Evolutionary conservation across 2,329 filamentous ascomycete genomes (phyloP), one percentile per base, ranked within the genome.

Genomic region (Monosporascus sp.): DNA sequence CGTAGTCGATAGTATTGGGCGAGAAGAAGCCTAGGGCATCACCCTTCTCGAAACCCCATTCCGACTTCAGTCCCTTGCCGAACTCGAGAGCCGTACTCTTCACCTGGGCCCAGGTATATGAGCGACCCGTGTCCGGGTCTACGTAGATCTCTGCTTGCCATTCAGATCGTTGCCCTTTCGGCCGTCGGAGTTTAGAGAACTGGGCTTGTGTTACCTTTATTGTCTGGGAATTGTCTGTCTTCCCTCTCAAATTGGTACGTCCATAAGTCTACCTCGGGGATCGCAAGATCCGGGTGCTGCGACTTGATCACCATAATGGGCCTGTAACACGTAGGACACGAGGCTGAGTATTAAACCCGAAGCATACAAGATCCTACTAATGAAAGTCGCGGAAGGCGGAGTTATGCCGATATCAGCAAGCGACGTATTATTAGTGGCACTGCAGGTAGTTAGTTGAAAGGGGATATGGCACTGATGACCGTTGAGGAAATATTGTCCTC

Each of bases 1-100:
- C 86, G 0, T 87, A 90, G 69, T 97, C 92, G 66, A 97, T 87
- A 68, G 80, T 85, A 69, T 97, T 97, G 28, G 91, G 89, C 3
- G 89, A 86, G 75, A 87, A 96, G 51, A 96, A 77, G 11, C 81
- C 88, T 22, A 97, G 78, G 1, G 94, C 89, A 67, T 97, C 89
- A 63, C 89, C 88, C 66, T 88, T 91, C 61, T 85, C 78, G 88
- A 91, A 96, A 49, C 85, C 79, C 80, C 86, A 93, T 22, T 78
- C 71, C 26, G 86, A 81, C 64, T 85, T 86, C 20, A 97, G 78
- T 1, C 89, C 92, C 59, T 86, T 84, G 49, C 90, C 92, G 60
- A 97, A 95, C n/a, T 84, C 80, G 40, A 85, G 72, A 1, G 90
- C 87, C 17, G 82, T 76, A 56, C 76, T 75, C 62, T 82, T 86